Conservation (phyloP, 257 asterid genomes). For the Echites panduratus region DNA sequence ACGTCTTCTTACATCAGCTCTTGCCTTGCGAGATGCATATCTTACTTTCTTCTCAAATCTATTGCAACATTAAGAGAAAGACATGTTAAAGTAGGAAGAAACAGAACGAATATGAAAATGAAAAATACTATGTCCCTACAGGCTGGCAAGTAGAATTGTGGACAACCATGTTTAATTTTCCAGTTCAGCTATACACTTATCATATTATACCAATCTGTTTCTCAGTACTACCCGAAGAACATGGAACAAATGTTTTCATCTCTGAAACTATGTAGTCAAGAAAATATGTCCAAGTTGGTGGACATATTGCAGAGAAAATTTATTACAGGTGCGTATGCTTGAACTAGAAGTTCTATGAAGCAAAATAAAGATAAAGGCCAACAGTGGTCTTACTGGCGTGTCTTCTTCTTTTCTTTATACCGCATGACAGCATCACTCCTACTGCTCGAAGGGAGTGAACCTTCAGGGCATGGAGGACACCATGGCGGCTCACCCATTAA, state of each 20-base stretch:
- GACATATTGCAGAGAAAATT: neutral
- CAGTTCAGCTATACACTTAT: neutral
- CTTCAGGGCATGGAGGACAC: constrained; percentile 61
- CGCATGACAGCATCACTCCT: constrained; percentile 86
- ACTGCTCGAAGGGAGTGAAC: constrained; percentile 48
- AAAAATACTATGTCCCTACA: neutral
- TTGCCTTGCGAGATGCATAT: constrained; percentile 86
- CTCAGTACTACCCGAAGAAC: too few species aligned
- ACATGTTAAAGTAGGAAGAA: constrained; percentile 1
- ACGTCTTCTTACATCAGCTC: constrained; percentile 94
- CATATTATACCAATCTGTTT: neutral
- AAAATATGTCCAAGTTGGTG: too few species aligned
- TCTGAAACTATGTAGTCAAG: too few species aligned
- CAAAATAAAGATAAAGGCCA: neutral
- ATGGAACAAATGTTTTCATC: too few species aligned
- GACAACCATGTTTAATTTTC: neutral
- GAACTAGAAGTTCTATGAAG: neutral
- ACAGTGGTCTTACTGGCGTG: constrained; percentile 40
- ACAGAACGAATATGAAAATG: neutral
- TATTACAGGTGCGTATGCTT: neutral
- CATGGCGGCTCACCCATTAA: constrained; percentile 68
- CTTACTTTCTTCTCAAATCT: constrained; percentile 94
- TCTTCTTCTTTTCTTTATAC: constrained; percentile 92
- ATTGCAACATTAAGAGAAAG: constrained; percentile 12
- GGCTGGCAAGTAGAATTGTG: too few species aligned